Percentiles rank a stretch among this genome's conserved stretches.
Conservation (phyloP, 176 grass and related monocot genomes). For the Raddia guianensis region DNA sequence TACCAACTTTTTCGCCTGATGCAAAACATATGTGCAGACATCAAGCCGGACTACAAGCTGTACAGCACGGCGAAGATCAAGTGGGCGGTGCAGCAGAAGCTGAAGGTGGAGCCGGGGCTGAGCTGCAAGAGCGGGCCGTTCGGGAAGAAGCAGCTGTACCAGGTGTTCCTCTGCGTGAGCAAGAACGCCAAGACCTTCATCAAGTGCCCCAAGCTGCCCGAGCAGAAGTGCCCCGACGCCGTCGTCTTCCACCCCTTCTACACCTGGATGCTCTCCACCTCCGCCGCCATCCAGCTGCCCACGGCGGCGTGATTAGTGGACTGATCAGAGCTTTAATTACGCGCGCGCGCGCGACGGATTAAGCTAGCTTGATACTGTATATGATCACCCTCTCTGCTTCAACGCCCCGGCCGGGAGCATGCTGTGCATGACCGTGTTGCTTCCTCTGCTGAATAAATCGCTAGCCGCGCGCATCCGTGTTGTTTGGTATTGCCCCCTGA, state of each 20-base stretch:
- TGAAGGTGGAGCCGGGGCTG: slow-evolving; percentile 31
- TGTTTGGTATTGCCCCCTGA: too few relatives aligned
- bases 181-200: slow-evolving; percentile 42
- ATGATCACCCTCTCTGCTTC: neutral
- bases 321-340: too few relatives aligned
- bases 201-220: slow-evolving; percentile 44
- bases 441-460: slow-evolving; percentile 9
- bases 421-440: neutral
- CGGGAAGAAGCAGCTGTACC: slow-evolving; percentile 41
- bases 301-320: neutral
- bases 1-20: too few relatives aligned
- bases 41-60: slow-evolving; percentile 42
- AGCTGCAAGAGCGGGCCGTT: slow-evolving; percentile 42
- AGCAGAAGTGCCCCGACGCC: slow-evolving; percentile 14
- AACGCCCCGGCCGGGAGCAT: neutral
- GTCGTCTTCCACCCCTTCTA: slow-evolving; percentile 45
- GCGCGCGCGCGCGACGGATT: too few relatives aligned
- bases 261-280: slow-evolving; percentile 46
- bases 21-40: neutral
- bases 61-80: slow-evolving; percentile 38
- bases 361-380: too few relatives aligned
- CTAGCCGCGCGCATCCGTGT: too few relatives aligned
- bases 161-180: slow-evolving; percentile 50
- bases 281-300: slow-evolving; percentile 13
- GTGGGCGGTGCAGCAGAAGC: slow-evolving; percentile 11